These are phyloP conservation scores for Trichophyton schoenleinii DNA, from an alignment of 2,329 filamentous ascomycete species.

Conservation along the genomic window DNA sequence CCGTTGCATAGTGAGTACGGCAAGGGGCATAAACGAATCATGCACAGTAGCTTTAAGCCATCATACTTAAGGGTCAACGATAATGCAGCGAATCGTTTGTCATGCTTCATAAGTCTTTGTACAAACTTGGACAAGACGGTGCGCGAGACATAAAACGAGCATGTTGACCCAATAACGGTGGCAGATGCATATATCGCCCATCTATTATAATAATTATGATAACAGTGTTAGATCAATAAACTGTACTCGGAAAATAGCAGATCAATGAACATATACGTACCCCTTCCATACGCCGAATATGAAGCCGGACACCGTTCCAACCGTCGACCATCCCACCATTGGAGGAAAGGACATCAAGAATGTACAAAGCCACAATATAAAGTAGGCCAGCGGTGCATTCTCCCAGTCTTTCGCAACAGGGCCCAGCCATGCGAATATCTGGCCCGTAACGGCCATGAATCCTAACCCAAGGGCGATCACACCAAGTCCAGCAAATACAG, in stretches of 20 bases:
- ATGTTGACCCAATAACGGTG: conserved; percentile 64
- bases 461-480: conserved; percentile 49
- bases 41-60: conserved; percentile 74
- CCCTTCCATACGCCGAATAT: conserved; percentile 59
- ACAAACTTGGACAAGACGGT: conserved; percentile 70
- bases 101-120: conserved; percentile 62
- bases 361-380: conserved; percentile 62
- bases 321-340: conserved; percentile 73
- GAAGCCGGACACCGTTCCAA: conserved; percentile 56
- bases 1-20: conserved; percentile 91
- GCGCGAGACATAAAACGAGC: conserved; percentile 67
- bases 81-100: conserved; percentile 79
- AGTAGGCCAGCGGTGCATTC: conserved; percentile 55
- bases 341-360: conserved; percentile 75
- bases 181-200: conserved; percentile 75
- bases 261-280: conserved; percentile 36
- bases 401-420: conserved; percentile 69
- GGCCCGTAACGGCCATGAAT: conserved; percentile 64
- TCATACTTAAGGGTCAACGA: conserved; percentile 80
- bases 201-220: conserved; percentile 31
- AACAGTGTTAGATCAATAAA: conserved; percentile 45
- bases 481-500: conserved; percentile 40
- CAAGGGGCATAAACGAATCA: conserved; percentile 83
- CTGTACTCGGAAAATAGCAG: conserved; percentile 33
- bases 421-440: conserved; percentile 62